phyloP scores from a whole-genome alignment of 129 eudicot species.

The sunflower (Helianthus annuus) region DNA sequence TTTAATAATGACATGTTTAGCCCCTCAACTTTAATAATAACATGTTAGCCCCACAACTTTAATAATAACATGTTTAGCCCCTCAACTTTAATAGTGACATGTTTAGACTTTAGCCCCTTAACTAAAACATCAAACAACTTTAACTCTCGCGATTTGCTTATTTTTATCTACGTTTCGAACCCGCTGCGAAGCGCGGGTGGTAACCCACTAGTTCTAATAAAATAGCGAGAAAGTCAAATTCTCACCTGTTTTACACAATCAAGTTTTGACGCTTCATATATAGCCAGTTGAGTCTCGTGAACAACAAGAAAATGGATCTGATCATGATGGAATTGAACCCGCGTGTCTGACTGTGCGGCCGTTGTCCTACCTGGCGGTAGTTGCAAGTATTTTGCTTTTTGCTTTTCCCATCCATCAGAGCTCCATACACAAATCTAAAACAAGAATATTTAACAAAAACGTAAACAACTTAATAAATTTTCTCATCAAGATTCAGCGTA shows the following conservation, averaged over 20 bases:
- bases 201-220: background rate
- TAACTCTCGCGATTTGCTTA: no score
- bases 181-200: no score
- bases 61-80: no score
- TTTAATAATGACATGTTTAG: no score
- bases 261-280: constrained; percentile 74
- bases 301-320: constrained; percentile 87
- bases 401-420: constrained; percentile 95
- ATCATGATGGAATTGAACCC: constrained; percentile 97
- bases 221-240: constrained; percentile 3
- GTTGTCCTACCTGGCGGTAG: constrained; percentile 74
- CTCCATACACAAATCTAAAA: constrained; percentile 87
- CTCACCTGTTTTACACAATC: constrained; percentile 86
- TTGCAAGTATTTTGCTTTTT: constrained; percentile 60
- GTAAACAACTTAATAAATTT: background rate
- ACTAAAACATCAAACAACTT: no score
- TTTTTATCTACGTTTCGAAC: no score
- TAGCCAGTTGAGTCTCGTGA: constrained; percentile 90
- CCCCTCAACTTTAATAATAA: no score
- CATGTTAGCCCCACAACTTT: no score
- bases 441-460: constrained; percentile 10
- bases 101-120: no score
- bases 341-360: constrained; percentile 69
- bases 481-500: background rate
- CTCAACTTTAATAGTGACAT: no score